Conservation (phyloP, 176 grass and related monocot species). For the Eragrostis nindensis region DNA sequence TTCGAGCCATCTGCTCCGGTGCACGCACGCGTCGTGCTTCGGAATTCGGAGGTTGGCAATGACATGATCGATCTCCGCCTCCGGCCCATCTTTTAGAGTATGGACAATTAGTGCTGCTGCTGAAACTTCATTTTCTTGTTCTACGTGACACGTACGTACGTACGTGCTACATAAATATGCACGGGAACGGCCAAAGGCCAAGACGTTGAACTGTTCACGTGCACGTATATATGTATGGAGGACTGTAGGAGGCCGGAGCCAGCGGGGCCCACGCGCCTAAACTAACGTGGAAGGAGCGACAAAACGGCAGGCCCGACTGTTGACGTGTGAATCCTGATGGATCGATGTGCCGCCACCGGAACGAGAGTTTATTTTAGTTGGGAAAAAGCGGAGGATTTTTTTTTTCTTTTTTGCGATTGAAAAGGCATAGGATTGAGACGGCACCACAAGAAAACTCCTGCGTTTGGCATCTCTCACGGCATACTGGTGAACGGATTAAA, state of each 20-base stretch:
- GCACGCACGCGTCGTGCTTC: no score
- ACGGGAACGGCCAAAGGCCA: background rate
- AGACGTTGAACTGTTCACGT: background rate
- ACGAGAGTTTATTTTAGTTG: no score
- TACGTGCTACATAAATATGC: background rate
- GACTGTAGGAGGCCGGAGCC: no score
- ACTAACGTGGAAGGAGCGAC: background rate
- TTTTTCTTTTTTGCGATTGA: no score
- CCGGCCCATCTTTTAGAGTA: no score
- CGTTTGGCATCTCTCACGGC: background rate
- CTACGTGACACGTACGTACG: background rate
- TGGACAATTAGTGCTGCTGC: background rate
- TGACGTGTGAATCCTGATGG: background rate
- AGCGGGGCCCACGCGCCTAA: no score
- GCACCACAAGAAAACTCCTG: background rate
- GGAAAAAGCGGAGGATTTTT: no score
- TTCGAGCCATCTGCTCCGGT: no score
- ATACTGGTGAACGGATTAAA: background rate
- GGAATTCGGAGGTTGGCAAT: no score
- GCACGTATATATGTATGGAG: no score
- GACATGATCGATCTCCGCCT: no score
- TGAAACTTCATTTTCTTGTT: background rate
- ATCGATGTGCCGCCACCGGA: background rate
- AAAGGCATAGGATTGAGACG: no score
- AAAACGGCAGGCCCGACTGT: background rate